Evolutionary conservation across 306 rosid genomes (phyloP).

Genomic region (Prunus mongolica): DNA sequence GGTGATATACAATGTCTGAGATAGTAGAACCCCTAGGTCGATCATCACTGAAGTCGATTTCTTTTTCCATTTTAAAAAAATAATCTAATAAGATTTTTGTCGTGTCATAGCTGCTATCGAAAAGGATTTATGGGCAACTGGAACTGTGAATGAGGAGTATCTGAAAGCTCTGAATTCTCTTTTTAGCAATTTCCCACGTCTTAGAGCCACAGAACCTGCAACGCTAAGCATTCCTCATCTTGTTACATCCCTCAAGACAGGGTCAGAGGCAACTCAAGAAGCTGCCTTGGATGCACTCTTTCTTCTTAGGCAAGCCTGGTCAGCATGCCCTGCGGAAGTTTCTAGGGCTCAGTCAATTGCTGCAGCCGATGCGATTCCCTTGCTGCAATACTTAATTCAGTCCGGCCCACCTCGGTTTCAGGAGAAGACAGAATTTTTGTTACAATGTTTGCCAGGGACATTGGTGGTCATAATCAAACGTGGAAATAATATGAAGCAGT

Average conservation of each 20-base stretch:
- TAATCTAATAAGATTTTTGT: constrained; percentile 14
- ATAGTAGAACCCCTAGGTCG: background rate
- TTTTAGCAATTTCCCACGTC: constrained; percentile 93
- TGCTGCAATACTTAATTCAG: constrained; percentile 92
- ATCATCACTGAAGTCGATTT: background rate
- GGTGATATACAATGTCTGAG: background rate
- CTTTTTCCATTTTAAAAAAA: background rate
- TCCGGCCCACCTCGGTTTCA: constrained; percentile 98
- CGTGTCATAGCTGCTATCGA: constrained; percentile 80
- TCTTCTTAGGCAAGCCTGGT: constrained; percentile 99
- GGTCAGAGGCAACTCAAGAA: constrained; percentile 97
- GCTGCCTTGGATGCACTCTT: constrained; percentile 94
- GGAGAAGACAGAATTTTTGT: constrained; percentile 89
- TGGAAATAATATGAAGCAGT: constrained; percentile 95
- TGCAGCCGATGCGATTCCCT: constrained; percentile 96
- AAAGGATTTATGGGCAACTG: constrained; percentile 93
- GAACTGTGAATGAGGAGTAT: constrained; percentile 94
- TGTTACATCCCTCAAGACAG: constrained; percentile 88
- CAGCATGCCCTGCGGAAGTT: constrained; percentile 97
- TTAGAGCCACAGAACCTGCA: constrained; percentile 97
- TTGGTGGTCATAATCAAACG: constrained; percentile 85
- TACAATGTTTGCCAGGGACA: constrained; percentile 98
- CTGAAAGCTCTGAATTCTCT: constrained; percentile 91
- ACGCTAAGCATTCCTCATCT: constrained; percentile 98
- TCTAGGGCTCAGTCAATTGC: constrained; percentile 97